Percentiles rank a stretch among this genome's conserved stretches.
Conservation (phyloP, 305 asterid species). For the Fraxinus nigra region DNA sequence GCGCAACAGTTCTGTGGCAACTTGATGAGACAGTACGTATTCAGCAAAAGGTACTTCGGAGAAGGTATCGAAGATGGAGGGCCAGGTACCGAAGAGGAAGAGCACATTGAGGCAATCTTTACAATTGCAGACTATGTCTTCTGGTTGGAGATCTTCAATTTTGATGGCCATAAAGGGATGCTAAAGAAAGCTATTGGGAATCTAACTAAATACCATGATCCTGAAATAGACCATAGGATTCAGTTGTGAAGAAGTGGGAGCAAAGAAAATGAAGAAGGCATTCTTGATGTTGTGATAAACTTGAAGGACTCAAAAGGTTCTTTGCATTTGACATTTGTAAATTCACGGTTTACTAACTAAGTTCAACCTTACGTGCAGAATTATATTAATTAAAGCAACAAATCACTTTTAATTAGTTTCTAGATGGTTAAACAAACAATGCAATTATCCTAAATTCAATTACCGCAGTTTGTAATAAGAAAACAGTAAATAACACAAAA, state of each 20-base stretch:
- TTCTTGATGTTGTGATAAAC: constrained; percentile 17
- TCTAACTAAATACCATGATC: neutral
- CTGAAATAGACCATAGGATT: constrained; percentile 1
- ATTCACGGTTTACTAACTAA: too few species aligned
- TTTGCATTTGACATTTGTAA: neutral
- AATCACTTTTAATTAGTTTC: too few species aligned
- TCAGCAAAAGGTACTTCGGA: neutral
- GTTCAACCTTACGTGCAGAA: too few species aligned
- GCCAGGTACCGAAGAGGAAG: neutral
- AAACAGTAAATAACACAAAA: too few species aligned
- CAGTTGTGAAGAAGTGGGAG: neutral
- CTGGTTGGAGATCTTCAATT: neutral
- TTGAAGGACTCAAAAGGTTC: neutral
- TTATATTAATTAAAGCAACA: too few species aligned
- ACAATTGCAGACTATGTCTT: neutral
- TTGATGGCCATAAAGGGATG: neutral
- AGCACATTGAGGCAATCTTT: neutral
- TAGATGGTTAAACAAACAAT: too few species aligned
- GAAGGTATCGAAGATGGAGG: constrained; percentile 9
- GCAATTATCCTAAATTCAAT: too few species aligned
- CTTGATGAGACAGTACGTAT: neutral
- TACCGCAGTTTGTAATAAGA: too few species aligned
- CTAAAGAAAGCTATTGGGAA: neutral
- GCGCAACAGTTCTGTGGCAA: constrained; percentile 10
- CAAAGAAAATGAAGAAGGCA: neutral